phyloP scores from a whole-genome alignment of 2,329 filamentous ascomycete species.

The Ilyonectria robusta region DNA sequence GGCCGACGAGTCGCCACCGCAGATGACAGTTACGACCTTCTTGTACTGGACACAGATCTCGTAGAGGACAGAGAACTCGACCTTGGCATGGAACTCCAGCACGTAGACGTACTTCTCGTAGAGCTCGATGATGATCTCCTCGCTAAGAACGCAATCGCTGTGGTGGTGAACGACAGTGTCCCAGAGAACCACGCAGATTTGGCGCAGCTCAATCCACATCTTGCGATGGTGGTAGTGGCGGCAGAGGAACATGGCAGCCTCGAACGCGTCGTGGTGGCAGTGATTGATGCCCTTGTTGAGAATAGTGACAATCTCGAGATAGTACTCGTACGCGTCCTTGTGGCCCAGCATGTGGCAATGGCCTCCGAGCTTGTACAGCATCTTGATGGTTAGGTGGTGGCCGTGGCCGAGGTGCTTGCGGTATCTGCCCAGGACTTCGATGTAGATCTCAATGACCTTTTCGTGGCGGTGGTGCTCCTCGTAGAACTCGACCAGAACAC shows the following conservation, averaged over 20 bases:
- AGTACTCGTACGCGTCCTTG: constrained; percentile 53
- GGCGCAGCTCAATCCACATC: constrained; percentile 61
- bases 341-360: constrained; percentile 46
- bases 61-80: constrained; percentile 58
- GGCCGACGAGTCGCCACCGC: constrained; percentile 48
- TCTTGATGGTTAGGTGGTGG: constrained; percentile 54
- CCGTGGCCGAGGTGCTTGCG: constrained; percentile 40
- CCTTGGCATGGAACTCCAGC: constrained; percentile 59
- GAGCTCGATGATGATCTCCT: constrained; percentile 58
- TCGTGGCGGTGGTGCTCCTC: constrained; percentile 55
- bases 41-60: constrained; percentile 64
- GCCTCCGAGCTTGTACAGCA: constrained; percentile 48
- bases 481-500: constrained; percentile 51
- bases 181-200: constrained; percentile 63
- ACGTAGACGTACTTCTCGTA: constrained; percentile 62
- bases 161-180: constrained; percentile 55
- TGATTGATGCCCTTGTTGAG: constrained; percentile 51
- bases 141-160: constrained; percentile 54
- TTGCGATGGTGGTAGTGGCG: constrained; percentile 60
- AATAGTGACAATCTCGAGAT: constrained; percentile 54
- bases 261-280: constrained; percentile 58
- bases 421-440: constrained; percentile 53
- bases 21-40: constrained; percentile 58
- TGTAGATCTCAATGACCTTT: constrained; percentile 55
- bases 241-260: constrained; percentile 61